Conservation (phyloP, 2,329 filamentous ascomycete species). For the Penicillium capsulatum region DNA sequence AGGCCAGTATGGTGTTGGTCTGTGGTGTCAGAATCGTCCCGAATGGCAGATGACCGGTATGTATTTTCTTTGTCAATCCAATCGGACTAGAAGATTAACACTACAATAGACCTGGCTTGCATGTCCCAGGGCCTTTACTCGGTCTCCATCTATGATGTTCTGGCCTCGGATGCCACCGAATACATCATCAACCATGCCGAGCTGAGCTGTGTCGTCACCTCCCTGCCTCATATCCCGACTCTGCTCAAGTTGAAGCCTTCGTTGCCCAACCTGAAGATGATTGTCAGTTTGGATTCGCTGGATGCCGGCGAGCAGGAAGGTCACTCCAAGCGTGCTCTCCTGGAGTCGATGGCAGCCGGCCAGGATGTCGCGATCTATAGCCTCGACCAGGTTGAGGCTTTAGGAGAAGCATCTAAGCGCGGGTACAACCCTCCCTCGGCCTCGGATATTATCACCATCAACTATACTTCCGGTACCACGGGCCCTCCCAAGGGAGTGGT, state of each 20-base stretch:
- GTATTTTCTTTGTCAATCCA: constrained; percentile 44
- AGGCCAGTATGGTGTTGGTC: constrained; percentile 66
- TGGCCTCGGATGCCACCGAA: constrained; percentile 85
- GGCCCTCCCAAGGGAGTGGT: constrained; percentile 62
- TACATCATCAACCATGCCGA: constrained; percentile 92
- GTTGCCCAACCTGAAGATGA: constrained; percentile 76
- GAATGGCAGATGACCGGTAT: constrained; percentile 81
- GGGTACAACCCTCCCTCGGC: constrained; percentile 67
- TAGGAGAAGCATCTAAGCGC: constrained; percentile 67
- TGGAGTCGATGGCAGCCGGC: constrained; percentile 69
- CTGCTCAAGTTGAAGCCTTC: constrained; percentile 76
- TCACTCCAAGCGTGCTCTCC: constrained; percentile 71
- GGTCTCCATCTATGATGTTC: constrained; percentile 93
- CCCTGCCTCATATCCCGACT: constrained; percentile 73
- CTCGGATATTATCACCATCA: constrained; percentile 73
- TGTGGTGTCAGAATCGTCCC: constrained; percentile 83
- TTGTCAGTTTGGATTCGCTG: constrained; percentile 80
- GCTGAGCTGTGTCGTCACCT: constrained; percentile 70
- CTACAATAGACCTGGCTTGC: constrained; percentile 67
- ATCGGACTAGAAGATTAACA: constrained; percentile 61
- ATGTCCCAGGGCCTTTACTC: constrained; percentile 83
- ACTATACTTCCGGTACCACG: constrained; percentile 63
- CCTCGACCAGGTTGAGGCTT: constrained; percentile 72
- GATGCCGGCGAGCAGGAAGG: constrained; percentile 72
- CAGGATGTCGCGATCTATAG: constrained; percentile 75